These are phyloP conservation scores for Solanum clarkiae DNA, from an alignment of 257 asterid species.

Conservation along the genomic window DNA sequence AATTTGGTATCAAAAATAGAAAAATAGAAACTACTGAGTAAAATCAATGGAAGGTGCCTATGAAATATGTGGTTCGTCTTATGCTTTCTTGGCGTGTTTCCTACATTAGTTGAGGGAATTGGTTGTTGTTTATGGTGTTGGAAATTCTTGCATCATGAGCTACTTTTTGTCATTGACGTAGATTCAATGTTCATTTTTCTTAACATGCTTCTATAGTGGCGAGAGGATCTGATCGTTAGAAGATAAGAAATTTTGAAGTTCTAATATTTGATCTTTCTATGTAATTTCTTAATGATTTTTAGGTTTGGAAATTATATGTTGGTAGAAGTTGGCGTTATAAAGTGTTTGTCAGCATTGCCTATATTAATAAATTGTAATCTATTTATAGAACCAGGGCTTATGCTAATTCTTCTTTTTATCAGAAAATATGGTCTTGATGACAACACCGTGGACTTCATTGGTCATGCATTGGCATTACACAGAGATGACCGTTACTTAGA, in stretches of 20 bases:
- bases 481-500: slow-evolving; percentile 76
- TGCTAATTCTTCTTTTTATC: slow-evolving; percentile 3
- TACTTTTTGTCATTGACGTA: background rate
- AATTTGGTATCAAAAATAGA: background rate
- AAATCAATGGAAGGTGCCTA: background rate
- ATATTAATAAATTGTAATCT: background rate
- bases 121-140: background rate
- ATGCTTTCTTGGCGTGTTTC: background rate
- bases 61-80: background rate
- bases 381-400: background rate
- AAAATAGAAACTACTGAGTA: background rate
- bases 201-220: background rate
- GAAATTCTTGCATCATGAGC: background rate
- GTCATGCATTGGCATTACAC: slow-evolving; percentile 85
- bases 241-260: background rate
- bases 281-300: background rate
- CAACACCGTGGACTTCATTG: slow-evolving; percentile 81
- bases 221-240: background rate
- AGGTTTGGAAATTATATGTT: background rate
- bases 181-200: background rate
- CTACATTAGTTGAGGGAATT: background rate
- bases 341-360: background rate
- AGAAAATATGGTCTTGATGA: slow-evolving; percentile 93
- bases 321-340: background rate
- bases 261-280: background rate